Evolutionary conservation across 192 early-diverging fungal species (phyloP), one percentile per base, ranked within the genome.

Genomic region (Mortierella alpina): DNA sequence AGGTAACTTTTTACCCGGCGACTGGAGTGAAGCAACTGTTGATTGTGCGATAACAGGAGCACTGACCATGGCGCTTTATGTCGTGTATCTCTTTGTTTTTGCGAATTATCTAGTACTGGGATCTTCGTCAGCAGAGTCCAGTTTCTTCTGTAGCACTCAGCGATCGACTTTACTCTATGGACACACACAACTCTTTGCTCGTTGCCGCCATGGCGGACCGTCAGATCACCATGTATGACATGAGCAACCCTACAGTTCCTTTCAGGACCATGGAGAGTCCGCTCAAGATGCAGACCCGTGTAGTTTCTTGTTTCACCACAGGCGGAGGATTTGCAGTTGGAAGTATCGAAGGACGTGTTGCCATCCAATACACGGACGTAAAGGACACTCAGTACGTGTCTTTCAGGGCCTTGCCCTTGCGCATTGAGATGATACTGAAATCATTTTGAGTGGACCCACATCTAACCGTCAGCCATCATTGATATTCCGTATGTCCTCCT

Each of bases 271-370:
- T 88, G 54, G 68, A 70, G 61, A 94, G 93, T 53, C 92, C 94
- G 7, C 69, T 96, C 51, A 96, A 96, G 84, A 93, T 88, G 86
- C 95, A 96, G 84, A 97, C 96, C 9, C 85, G 96, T 54, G 84
- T 84, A 10, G 86, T 99, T 7, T 88, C 94, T 31, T 96, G 95
- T 76, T 97, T 98, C 62, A 84, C 92, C 12, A 88, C 88, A 58
- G 90, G 90, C 7, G 92, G 88, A 31, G 96, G 97, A 1, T 98
- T 92, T 83, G 95, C 95, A 14, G 85, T 99, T 60, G 96, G 96
- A 14, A 95, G 94, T 42, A 96, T 99, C 78, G 97, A 99, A 83
- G 97, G 97, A 56, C 88, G 97, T 63, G 94, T 96, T 14, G 94
- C 92, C 23, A 96, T 99, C 63, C 94, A 98, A 83, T 96, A 96